phyloP scores from a whole-genome alignment of 768 basidiomycete genomes.

The Pisolithus orientalis region DNA sequence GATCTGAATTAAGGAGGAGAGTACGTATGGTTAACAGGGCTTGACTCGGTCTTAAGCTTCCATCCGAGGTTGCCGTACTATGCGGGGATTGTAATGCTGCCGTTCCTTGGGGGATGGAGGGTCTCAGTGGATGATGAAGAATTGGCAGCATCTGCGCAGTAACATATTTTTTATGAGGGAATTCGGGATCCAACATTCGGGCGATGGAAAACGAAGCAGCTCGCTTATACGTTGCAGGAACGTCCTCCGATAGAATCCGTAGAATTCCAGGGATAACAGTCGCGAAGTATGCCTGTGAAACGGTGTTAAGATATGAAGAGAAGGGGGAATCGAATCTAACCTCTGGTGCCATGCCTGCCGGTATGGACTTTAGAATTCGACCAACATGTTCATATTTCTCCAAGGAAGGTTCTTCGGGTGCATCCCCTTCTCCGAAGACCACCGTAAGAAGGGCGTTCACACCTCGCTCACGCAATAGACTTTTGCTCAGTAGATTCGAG shows the following conservation, averaged over 20 bases:
- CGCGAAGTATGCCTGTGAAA: constrained; percentile 53
- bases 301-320: constrained; percentile 1
- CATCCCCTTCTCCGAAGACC: constrained; percentile 59
- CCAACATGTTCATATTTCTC: constrained; percentile 74
- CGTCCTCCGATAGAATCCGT: constrained; percentile 36
- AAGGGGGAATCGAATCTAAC: constrained; percentile 31
- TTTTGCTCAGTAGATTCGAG: constrained; percentile 58
- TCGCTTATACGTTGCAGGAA: constrained; percentile 39
- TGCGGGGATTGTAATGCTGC: background rate
- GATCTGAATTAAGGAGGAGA: constrained; percentile 71
- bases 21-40: constrained; percentile 47
- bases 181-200: constrained; percentile 46
- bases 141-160: constrained; percentile 36
- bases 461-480: constrained; percentile 66
- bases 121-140: constrained; percentile 50
- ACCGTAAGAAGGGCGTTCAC: constrained; percentile 63
- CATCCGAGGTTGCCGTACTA: background rate
- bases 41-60: constrained; percentile 25
- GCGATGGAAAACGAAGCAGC: constrained; percentile 67
- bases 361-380: constrained; percentile 55
- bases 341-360: constrained; percentile 46
- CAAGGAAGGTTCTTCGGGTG: constrained; percentile 44
- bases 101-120: background rate
- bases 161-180: constrained; percentile 11
- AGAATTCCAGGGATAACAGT: constrained; percentile 51